Evolutionary conservation across 2,329 filamentous ascomycete genomes (phyloP), one percentile per base, ranked within the genome.

Genomic region (Trichoderma hamatum): DNA sequence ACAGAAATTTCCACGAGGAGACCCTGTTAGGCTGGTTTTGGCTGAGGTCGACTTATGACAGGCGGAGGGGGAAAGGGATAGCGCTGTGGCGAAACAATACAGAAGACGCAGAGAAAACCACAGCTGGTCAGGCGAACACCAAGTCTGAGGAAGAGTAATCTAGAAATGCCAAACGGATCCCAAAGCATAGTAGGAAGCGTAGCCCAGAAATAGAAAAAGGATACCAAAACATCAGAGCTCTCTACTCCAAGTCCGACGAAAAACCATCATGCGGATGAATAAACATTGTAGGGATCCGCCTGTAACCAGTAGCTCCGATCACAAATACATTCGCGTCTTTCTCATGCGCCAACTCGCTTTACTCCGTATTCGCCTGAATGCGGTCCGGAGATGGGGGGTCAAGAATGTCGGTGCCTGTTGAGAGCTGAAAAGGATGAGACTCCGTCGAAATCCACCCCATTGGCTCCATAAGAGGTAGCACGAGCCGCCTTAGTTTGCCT

Each of bases 21-120:
- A 60, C 67, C 67, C 67, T 69, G 67, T 69, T 59, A 62, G 67
- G 39, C 60, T 58, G 51, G 51, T 56, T 56, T 56, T 46, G 62
- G 62, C 24, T 49, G 36, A 52, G 10, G 5, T 39, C 19, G 51
- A 54, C n/a, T 54, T 32, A 67, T 67, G 64, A 59, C 64, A 67
- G 39, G 54, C n/a, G 11, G 51, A 28, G n/a, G n/a, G 28, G 5
- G n/a, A 51, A 28, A 24, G 64, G 36, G 39, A 59, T 51, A 36
- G 39, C 39, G 54, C 19, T 36, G 64, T 59, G 64, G 54, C 54
- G 43, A 64, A 55, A 63, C 46, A 55, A 34, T 2, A 39, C 16
- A 30, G 46, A 21, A 28, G 46, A 64, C 4, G 6, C 1, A 54
- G 21, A 43, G 19, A n/a, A 64, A 30, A 54, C n/a, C n/a, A 21